A percentile compares a stretch with the other conserved stretches of the same genome.
phyloP scores from a whole-genome alignment of 192 early-diverging fungal species.

The Chytriomyces confervae region DNA sequence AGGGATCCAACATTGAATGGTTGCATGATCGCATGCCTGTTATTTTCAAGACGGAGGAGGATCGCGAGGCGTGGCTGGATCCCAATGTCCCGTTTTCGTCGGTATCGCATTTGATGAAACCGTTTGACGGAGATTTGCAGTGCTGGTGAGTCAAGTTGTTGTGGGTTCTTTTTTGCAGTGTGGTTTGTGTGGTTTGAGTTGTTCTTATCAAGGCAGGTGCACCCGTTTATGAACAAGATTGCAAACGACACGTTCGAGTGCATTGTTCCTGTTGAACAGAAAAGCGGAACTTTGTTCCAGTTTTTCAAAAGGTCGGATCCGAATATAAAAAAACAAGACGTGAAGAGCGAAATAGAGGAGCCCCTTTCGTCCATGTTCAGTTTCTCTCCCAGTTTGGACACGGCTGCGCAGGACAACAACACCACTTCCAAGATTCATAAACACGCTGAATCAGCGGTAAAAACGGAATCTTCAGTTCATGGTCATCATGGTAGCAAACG shows the following conservation, averaged over 20 bases:
- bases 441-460: background rate
- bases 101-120: constrained; percentile 42
- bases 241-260: constrained; percentile 45
- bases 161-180: background rate
- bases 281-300: constrained; percentile 33
- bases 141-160: constrained; percentile 17
- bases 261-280: constrained; percentile 32
- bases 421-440: background rate
- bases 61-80: constrained; percentile 47
- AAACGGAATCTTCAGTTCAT: background rate
- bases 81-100: constrained; percentile 35
- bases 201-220: background rate
- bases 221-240: constrained; percentile 25
- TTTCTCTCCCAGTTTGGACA: background rate
- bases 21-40: constrained; percentile 61
- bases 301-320: constrained; percentile 34
- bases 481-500: background rate
- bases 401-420: background rate
- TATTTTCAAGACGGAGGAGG: constrained; percentile 40
- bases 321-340: background rate
- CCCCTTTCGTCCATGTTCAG: background rate
- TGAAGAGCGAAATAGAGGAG: background rate
- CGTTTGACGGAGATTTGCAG: constrained; percentile 35
- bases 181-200: constrained; percentile 1
- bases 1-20: constrained; percentile 59